Base-by-base conservation (phyloP, 169 alveolate genomes). In the Perkinsus chesapeaki region DNA sequence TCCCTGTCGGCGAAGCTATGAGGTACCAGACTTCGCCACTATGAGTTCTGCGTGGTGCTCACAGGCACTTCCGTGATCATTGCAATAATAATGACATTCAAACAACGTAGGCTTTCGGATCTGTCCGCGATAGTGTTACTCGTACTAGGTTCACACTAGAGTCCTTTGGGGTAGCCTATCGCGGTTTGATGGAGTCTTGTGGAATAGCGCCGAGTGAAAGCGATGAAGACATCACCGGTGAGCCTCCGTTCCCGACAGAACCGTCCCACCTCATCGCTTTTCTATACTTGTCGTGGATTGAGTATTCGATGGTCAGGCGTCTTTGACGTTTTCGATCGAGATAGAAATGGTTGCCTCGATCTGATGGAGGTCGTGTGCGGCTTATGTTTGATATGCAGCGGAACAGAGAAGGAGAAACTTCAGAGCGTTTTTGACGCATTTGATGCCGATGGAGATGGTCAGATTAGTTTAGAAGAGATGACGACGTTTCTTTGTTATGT, bases 351-450 rank as follows among this genome's bases (percentile, higher is more conserved):
- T n/a, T 31, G 47, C 38, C 38, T 91, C n/a, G 93, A 91, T n/a
- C 93, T 48, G 73, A 91, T 91, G 93, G 93, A 91, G 73, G 36
- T 91, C 38, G 23, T 47, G 39, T 91, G 82, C 39, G 93, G 93
- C 19, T 34, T 91, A 36, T 37, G 39, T 39, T 31, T 91, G 73
- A 20, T 91, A 34, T 91, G 93, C 93, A 39, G 60, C 38, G 93
- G 93, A 0, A 91, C 93, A 10, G 93, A 91, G 93, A 60, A 91
- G n/a, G 93, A 91, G 73, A 91, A 91, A 73, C 47, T 91, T 3
- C 73, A 91, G 36, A 60, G 73, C 7, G 73, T 91, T 1, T 91
- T 91, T 39, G 93, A 91, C 39, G 23, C 10, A 16, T 91, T 91
- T 39, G 93, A 91, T n/a, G 39, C 34, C 37, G 27, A 91, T 37